Conservation (phyloP, 208 protist genomes). For the Acanthamoeba healyi region DNA sequence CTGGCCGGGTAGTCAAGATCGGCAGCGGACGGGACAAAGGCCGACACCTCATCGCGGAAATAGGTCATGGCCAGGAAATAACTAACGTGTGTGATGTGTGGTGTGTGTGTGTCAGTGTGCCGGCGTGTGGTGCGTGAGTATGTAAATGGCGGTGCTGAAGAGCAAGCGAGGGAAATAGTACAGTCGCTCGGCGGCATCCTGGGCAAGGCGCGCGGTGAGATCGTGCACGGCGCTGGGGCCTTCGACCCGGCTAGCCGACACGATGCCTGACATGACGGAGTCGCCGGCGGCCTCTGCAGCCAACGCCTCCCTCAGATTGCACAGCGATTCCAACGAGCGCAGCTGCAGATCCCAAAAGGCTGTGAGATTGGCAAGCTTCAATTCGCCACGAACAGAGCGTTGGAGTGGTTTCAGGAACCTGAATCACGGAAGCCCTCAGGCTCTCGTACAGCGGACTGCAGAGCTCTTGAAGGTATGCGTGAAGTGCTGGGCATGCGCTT, state of each 20-base stretch:
- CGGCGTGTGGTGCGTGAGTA: not conserved
- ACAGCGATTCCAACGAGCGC: conserved; percentile 4
- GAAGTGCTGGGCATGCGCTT: not conserved
- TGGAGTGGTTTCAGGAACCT: not conserved
- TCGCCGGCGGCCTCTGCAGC: conserved; percentile 11
- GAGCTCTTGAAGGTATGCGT: not conserved
- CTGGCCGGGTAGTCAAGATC: conserved; percentile 86
- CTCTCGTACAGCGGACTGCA: conserved; percentile 10
- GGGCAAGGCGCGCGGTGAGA: conserved; percentile 17
- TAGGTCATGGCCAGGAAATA: conserved; percentile 83
- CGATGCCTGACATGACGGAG: not conserved
- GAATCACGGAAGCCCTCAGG: not conserved
- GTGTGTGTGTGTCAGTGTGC: not conserved
- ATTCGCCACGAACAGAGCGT: no score
- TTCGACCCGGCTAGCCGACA: not conserved
- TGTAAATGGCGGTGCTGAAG: no score
- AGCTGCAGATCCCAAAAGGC: not conserved
- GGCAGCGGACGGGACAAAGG: conserved; percentile 70
- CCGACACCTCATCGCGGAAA: conserved; percentile 85
- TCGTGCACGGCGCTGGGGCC: not conserved
- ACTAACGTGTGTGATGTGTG: conserved; percentile 62
- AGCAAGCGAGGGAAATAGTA: not conserved
- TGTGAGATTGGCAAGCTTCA: no score
- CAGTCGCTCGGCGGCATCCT: conserved; percentile 33
- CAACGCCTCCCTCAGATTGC: conserved; percentile 7